Base-by-base conservation (phyloP, 163 green algal genomes). In the Picocystis sp. region DNA sequence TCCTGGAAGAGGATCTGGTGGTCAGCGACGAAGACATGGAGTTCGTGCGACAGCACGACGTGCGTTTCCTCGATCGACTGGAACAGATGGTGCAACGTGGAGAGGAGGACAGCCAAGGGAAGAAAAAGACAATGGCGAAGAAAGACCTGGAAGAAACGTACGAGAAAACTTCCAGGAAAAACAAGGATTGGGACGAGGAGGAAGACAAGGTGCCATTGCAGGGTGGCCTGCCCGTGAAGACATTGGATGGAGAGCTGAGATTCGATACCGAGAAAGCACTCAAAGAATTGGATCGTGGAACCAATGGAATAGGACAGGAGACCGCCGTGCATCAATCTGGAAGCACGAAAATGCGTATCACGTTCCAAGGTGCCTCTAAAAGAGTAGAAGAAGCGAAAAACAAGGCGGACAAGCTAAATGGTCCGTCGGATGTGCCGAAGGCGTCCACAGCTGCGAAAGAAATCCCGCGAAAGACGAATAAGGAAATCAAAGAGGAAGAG, bases 221-320 rank as follows among this genome's bases (percentile, higher is more conserved):
- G 47, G 29, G 29, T 38, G 29, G 29, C 29, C 62, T 73, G 56
- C 65, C 65, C 22, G 63, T 73, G n/a, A 73, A 73, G 51, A 69
- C 45, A 15, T 44, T 73, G 9, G 65, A 72, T 53, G 65, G 65
- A 3, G 46, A 55, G 35, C 41, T 73, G 23, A 44, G 59, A 38
- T 58, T 53, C 14, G 50, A 44, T 17, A 63, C 47, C 3, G 48
- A 54, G 60, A 19, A 44, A 33, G 35, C 22, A 29, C 19, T 47
- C 11, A 29, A 58, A n/a, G 63, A 23, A n/a, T 33, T 50, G 49
- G 61, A 21, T 66, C 17, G 22, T 15, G 29, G 44, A 22, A 43
- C 41, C 19, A 22, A 58, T 13, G 43, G 15, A 12, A 58, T 64
- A 11, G 47, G 58, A 17, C 19, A 50, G 9, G 15, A 33, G n/a